Percentiles rank a stretch among this genome's conserved stretches.
These are phyloP conservation scores for Zancudomyces culisetae DNA, from an alignment of 371 early-diverging fungal genomes.

Conservation along the genomic window DNA sequence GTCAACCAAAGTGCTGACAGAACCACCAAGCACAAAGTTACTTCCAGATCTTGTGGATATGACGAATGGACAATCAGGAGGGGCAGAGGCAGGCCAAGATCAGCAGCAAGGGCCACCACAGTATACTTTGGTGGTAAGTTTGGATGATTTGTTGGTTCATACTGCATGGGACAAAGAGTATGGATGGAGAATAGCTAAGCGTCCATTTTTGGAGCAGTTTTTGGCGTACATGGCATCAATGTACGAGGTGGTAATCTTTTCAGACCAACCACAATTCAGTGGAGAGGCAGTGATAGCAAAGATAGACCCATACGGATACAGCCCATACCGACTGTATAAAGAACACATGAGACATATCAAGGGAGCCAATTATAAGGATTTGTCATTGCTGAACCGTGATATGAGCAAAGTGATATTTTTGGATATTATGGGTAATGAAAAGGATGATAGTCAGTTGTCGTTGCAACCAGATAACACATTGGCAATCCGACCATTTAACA, in stretches of 20 bases:
- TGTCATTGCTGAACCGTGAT: constrained; percentile 82
- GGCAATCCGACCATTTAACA: constrained; percentile 64
- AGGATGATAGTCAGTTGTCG: constrained; percentile 49
- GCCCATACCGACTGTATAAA: constrained; percentile 69
- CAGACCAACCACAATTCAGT: constrained; percentile 42
- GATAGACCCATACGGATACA: constrained; percentile 68
- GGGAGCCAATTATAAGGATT: constrained; percentile 46
- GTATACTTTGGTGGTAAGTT: constrained; percentile 78
- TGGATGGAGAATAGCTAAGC: constrained; percentile 84
- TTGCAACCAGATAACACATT: constrained; percentile 86
- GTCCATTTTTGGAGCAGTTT: constrained; percentile 91
- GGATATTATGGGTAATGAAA: constrained; percentile 75
- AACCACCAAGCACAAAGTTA: constrained; percentile 63
- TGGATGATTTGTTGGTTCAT: constrained; percentile 83
- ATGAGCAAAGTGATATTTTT: constrained; percentile 76
- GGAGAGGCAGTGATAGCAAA: constrained; percentile 67
- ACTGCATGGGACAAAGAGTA: constrained; percentile 71
- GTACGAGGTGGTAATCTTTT: constrained; percentile 90
- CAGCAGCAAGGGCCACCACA: constrained; percentile 54
- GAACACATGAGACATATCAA: constrained; percentile 71
- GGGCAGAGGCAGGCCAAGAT: too few relatives aligned
- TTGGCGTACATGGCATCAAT: constrained; percentile 69
- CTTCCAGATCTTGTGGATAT: constrained; percentile 37
- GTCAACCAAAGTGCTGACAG: constrained; percentile 18
- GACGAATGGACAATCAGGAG: too few relatives aligned